phyloP scores from a whole-genome alignment of 2,329 filamentous ascomycete genomes.

The Paecilomyces formosus region DNA sequence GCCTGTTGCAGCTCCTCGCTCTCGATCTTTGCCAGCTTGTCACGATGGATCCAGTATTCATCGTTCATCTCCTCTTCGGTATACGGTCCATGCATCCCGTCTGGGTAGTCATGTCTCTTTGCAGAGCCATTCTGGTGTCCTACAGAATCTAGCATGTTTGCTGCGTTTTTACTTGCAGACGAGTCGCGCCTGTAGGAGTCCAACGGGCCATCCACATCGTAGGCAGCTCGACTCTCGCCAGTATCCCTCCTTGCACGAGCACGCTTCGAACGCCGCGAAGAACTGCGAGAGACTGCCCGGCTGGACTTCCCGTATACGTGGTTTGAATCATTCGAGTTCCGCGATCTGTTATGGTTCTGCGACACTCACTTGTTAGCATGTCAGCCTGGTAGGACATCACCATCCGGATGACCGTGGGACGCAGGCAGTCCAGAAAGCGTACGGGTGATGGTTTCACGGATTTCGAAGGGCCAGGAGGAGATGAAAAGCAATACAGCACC shows the following conservation, averaged over 20 bases:
- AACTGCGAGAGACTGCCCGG: constrained; percentile 25
- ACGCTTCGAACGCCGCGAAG: constrained; percentile 23
- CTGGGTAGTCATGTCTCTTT: constrained; percentile 11
- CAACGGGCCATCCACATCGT: constrained; percentile 30
- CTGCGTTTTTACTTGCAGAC: constrained; percentile 11
- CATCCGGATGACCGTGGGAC: not conserved
- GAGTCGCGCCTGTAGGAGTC: constrained; percentile 28
- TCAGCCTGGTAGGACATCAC: not conserved
- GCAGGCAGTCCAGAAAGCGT: not conserved
- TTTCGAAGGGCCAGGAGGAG: not conserved
- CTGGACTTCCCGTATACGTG: constrained; percentile 18
- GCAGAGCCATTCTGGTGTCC: constrained; percentile 12
- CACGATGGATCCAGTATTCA: constrained; percentile 44
- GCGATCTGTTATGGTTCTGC: constrained; percentile 20
- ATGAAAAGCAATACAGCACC: constrained; percentile 9
- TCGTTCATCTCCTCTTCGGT: constrained; percentile 21
- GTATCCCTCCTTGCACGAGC: constrained; percentile 23
- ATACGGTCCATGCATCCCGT: constrained; percentile 9
- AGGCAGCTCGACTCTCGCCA: constrained; percentile 28
- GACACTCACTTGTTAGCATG: not conserved
- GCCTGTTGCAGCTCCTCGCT: constrained; percentile 44
- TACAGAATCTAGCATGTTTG: constrained; percentile 15
- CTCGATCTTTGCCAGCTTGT: constrained; percentile 44
- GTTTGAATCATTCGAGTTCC: constrained; percentile 31
- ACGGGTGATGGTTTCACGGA: not conserved